Evolutionary conservation across 495 filamentous ascomycete species (phyloP), one percentile per base, ranked within the genome.

Genomic region (Neurospora sp.): DNA sequence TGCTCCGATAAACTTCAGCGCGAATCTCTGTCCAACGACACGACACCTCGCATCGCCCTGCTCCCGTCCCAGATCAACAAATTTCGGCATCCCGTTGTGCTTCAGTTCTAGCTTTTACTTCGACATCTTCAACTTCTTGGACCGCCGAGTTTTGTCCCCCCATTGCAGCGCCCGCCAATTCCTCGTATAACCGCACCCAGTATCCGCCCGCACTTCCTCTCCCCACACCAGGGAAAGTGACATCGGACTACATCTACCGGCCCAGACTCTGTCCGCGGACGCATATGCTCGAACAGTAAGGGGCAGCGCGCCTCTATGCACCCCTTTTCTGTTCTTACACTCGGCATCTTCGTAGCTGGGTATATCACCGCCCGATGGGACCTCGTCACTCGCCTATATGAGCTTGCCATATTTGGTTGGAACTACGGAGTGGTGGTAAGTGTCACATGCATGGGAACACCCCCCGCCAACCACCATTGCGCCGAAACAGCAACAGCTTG

Each of bases 281-380:
- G 54, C 54, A 66, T 20, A 83, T 83, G 81, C 76, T 70, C 77
- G 31, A 76, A 72, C 76, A 73, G 70, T 78, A 80, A 74, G 44
- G 31, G 71, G 73, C 72, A 75, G 72, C 76, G 74, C 78, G 80
- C 76, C 80, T 93, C 90, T 86, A 98, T 98, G 94, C 93, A 97
- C 93, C 93, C 94, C 81, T 97, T 98, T 85, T 97, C 94, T 77
- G 85, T 93, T 81, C 88, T 97, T 83, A 95, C 94, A 73, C 90
- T 96, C 84, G 94, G 91, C 81, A 97, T 99, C 87, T 99, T 99
- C 85, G 90, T 98, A 87, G 95, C 96, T 84, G 96, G 96, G 83
- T 99, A 99, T 87, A 98, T 93, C 81, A 98, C 96, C 83, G 96
- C 96, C 78, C 91, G 96, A 86, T 98, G 94, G 94, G 95, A 98